Evolutionary conservation across 164 flowering plant genomes (phyloP).

Genomic region (Vitis amurensis): DNA sequence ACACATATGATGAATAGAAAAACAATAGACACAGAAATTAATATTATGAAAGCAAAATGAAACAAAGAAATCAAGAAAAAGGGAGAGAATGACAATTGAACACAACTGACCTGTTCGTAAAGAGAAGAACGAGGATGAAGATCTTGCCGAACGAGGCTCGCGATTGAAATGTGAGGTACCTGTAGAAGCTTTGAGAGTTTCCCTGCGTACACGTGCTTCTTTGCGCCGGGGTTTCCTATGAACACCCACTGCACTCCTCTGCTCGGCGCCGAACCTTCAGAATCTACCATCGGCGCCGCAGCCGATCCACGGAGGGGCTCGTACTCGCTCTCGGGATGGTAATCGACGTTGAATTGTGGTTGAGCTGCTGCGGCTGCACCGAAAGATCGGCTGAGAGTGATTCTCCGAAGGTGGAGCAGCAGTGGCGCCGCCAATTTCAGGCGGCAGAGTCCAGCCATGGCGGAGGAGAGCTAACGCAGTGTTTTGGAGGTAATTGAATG

Average conservation of each 20-base stretch:
- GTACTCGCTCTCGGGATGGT: constrained; percentile 18
- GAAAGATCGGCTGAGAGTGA: constrained; percentile 11
- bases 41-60: not conserved
- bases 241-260: constrained; percentile 87
- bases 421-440: constrained; percentile 9
- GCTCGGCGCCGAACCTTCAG: constrained; percentile 21
- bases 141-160: constrained; percentile 84
- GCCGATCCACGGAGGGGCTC: not conserved
- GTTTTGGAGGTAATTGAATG: no score
- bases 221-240: constrained; percentile 86
- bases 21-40: no score
- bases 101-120: constrained; percentile 26
- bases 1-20: no score
- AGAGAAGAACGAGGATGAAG: constrained; percentile 68
- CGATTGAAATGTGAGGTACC: constrained; percentile 92
- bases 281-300: constrained; percentile 20
- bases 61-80: not conserved
- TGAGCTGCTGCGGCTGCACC: constrained; percentile 31
- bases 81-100: not conserved
- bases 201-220: constrained; percentile 86
- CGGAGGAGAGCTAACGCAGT: not conserved
- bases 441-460: constrained; percentile 28
- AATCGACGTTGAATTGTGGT: constrained; percentile 21
- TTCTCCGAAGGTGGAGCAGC: not conserved
- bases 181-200: constrained; percentile 70